Evolutionary conservation across 2,329 filamentous ascomycete genomes (phyloP).

Genomic region (Diaporthe caulivora): DNA sequence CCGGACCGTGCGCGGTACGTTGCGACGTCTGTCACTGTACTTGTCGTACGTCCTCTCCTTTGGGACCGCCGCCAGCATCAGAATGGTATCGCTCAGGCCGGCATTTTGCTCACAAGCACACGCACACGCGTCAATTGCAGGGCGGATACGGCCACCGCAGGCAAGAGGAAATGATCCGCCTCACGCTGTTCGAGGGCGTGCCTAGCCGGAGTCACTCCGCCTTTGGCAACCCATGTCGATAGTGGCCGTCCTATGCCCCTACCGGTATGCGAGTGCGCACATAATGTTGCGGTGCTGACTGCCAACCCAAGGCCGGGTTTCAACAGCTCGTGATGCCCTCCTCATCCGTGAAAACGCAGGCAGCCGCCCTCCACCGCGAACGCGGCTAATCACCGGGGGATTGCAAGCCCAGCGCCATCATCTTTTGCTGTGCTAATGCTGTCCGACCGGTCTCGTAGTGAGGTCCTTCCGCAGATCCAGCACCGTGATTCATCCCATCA

Average conservation of each 20-base stretch:
- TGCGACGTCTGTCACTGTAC: conserved; percentile 20
- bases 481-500: not conserved
- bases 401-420: not conserved
- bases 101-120: not conserved
- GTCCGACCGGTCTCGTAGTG: not conserved
- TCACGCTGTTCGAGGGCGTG: conserved; percentile 6
- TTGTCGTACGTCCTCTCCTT: not conserved
- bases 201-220: conserved; percentile 13
- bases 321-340: not conserved
- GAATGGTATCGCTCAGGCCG: not conserved
- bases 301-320: not conserved
- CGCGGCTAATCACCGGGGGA: not conserved
- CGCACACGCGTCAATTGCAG: conserved; percentile 24
- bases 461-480: not conserved
- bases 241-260: not conserved
- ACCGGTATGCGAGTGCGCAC: not conserved
- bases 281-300: not conserved
- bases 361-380: not conserved
- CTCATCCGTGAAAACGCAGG: not conserved
- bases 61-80: not conserved
- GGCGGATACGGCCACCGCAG: conserved; percentile 1
- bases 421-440: not conserved
- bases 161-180: not conserved
- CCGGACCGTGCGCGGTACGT: conserved; percentile 36
- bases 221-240: conserved; percentile 13